A percentile compares a stretch with the other conserved stretches of the same genome.
These are phyloP conservation scores for Exutisphaerella laricina DNA, from an alignment of 2,329 filamentous ascomycete species.

Conservation along the genomic window DNA sequence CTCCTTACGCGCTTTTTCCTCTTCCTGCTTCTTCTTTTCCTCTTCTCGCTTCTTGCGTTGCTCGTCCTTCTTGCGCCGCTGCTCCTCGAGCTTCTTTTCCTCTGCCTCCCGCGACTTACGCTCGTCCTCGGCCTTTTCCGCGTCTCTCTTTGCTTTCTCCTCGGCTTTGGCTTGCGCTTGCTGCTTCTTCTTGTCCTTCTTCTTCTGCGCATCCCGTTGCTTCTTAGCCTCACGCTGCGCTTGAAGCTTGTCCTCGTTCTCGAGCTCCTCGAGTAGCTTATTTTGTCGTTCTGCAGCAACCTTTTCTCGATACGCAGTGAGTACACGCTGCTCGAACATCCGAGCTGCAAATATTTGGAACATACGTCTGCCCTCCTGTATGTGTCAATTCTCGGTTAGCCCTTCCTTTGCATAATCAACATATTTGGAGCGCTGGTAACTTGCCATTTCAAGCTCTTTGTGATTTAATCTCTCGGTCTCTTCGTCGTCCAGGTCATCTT, in stretches of 20 bases:
- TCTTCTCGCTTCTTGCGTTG: constrained; percentile 87
- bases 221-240: constrained; percentile 85
- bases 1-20: constrained; percentile 78
- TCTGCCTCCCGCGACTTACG: constrained; percentile 69
- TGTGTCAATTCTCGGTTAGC: constrained; percentile 97
- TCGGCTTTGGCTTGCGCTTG: constrained; percentile 88
- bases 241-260: constrained; percentile 73
- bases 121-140: constrained; percentile 84
- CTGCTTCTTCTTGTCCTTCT: constrained; percentile 85
- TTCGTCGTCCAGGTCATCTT: constrained; percentile 52
- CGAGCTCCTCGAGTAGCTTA: constrained; percentile 83
- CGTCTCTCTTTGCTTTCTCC: constrained; percentile 80
- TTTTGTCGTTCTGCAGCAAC: constrained; percentile 88
- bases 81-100: constrained; percentile 72
- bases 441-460: constrained; percentile 20
- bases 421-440: constrained; percentile 26
- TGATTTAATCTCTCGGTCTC: constrained; percentile 57
- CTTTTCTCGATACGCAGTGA: constrained; percentile 97
- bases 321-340: constrained; percentile 97
- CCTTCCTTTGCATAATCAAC: constrained; percentile 61
- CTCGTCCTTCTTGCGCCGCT: constrained; percentile 76
- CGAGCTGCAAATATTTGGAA: constrained; percentile 98
- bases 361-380: constrained; percentile 98
- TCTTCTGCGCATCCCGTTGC: constrained; percentile 87
- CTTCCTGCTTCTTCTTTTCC: constrained; percentile 83